Percentiles rank a stretch among this genome's conserved stretches.
phyloP scores from a whole-genome alignment of 345 rosid genomes.

The Camelina sativa region DNA sequence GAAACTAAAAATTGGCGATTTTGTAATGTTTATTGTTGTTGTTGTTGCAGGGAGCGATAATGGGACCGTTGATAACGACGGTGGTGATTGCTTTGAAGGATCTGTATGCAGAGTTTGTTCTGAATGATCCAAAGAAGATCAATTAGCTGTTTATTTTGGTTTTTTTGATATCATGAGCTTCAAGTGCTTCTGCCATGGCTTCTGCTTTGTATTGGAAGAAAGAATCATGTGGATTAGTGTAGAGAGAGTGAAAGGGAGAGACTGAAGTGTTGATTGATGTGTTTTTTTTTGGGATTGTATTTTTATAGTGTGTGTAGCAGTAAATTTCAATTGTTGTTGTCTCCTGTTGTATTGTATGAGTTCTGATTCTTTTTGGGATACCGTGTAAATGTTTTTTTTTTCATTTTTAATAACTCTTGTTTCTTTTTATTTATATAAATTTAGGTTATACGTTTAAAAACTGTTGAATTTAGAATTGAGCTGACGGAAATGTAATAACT shows the following conservation, averaged over 20 bases:
- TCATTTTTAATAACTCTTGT: neutral
- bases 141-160: slow-evolving; percentile 32
- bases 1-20: neutral
- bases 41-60: slow-evolving; percentile 83
- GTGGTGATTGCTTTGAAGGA: slow-evolving; percentile 92
- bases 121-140: slow-evolving; percentile 62
- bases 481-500: neutral
- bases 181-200: slow-evolving; percentile 31
- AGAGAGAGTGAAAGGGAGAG: neutral
- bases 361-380: slow-evolving; percentile 18
- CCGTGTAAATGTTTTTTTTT: neutral
- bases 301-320: slow-evolving; percentile 37
- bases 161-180: slow-evolving; percentile 32
- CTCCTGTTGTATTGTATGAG: slow-evolving; percentile 31
- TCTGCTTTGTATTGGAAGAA: slow-evolving; percentile 33
- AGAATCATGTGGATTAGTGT: slow-evolving; percentile 37
- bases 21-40: neutral
- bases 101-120: slow-evolving; percentile 81
- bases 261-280: slow-evolving; percentile 24
- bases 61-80: slow-evolving; percentile 96
- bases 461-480: neutral
- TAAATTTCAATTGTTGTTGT: slow-evolving; percentile 11
- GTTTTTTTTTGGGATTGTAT: slow-evolving; percentile 18
- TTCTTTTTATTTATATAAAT: neutral
- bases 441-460: neutral